Evolutionary conservation across 345 rosid genomes (phyloP).

Genomic region (Zanthoxylum bungeanum): DNA sequence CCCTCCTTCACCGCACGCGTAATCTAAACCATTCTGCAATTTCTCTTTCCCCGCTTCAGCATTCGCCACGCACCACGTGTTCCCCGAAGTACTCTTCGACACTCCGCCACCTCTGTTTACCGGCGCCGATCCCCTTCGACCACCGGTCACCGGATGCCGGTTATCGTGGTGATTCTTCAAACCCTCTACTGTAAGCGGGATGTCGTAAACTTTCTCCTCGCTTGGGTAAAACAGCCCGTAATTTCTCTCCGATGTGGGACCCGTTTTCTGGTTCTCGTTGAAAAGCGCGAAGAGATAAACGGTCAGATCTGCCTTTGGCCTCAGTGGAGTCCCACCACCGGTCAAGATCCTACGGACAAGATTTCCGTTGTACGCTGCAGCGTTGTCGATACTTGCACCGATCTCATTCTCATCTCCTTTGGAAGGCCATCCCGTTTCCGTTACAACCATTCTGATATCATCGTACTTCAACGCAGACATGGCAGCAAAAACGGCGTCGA

Average conservation of each 20-base stretch:
- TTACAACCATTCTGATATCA: constrained; percentile 62
- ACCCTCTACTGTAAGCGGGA: constrained; percentile 65
- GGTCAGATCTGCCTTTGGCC: constrained; percentile 77
- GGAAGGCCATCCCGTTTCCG: constrained; percentile 97
- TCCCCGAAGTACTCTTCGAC: constrained; percentile 53
- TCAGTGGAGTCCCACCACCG: constrained; percentile 85
- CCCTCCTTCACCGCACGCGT: constrained; percentile 85
- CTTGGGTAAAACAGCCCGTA: constrained; percentile 88
- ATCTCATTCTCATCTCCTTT: constrained; percentile 78
- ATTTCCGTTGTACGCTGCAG: constrained; percentile 90
- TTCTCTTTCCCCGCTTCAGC: constrained; percentile 51
- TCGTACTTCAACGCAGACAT: constrained; percentile 74
- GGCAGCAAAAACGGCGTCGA: constrained; percentile 96
- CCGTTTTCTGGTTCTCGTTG: constrained; percentile 77
- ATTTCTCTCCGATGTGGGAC: constrained; percentile 87
- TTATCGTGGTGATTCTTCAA: constrained; percentile 46
- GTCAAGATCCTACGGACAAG: constrained; percentile 70
- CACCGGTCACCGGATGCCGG: constrained; percentile 27
- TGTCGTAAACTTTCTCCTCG: constrained; percentile 75
- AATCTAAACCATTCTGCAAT: constrained; percentile 73
- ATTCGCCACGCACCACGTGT: constrained; percentile 83
- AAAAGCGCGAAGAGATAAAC: constrained; percentile 90
- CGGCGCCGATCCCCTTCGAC: constrained; percentile 21
- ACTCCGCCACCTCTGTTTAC: constrained; percentile 35
- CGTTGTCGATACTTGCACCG: constrained; percentile 68